Evolutionary conservation across 805 yeast genomes (phyloP), one percentile per base, ranked within the genome.

Genomic region (Maudiozyma serrabonitensis): DNA sequence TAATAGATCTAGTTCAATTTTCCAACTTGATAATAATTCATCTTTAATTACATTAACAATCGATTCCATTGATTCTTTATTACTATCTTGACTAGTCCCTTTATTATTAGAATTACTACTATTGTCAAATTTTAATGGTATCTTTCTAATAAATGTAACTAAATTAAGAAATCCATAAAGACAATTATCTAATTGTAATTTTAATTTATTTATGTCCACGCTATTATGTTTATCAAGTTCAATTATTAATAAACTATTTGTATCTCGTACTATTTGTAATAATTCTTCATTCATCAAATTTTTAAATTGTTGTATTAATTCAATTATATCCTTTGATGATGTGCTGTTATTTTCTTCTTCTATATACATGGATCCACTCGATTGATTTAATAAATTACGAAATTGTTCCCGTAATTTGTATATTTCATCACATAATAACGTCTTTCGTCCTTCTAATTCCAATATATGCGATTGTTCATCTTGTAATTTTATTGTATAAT

Each of bases 1-100:
- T 39, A 59, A 46, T 18, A 56, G 23, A 44, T 60, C 61, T 15
- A 60, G 49, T 45, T 61, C 61, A 6, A 43, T 45, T n/a, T 56
- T 52, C 66, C 64, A 60, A 35, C 52, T 52, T 18, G 54, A 52
- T 25, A 59, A 46, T 43, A 61, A 46, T 31, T 61, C 66, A 7
- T 47, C 46, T 21, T 55, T 55, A 26, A 60, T 46, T n/a, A 56
- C 61, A 15, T 46, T 49, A 21, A 49, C 49, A n/a, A 47, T 43
- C 15, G 59, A 50, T 43, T 32, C 43, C 47, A 47, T 46, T 23
- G 32, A 26, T 28, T 34, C 39, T n/a, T 21, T 32, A 21, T 21
- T 21, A 21, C 23, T 21, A 21, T 21, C 23, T 4, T 21, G 23
- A 21, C 4, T 21, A 3, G n/a, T n/a, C n/a, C n/a, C n/a, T n/a